Conservation (phyloP, 306 rosid genomes). For the Cicer judaicum region DNA sequence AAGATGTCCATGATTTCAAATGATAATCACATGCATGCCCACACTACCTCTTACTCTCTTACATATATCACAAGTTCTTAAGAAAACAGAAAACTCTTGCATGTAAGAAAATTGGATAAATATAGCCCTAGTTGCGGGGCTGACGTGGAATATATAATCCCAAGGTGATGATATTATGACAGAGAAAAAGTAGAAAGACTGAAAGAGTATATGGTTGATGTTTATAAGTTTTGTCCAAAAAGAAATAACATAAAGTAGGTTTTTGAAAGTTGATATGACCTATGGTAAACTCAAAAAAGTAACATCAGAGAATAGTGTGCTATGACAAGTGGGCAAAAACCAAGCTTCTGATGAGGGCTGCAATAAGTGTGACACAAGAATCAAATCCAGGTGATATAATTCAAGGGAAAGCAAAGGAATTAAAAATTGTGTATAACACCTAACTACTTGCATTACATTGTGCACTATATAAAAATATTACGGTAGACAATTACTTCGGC, state of each 20-base stretch:
- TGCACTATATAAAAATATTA: neutral
- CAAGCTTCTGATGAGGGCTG: neutral
- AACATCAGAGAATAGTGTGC: neutral
- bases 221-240: neutral
- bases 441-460: neutral
- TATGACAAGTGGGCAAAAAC: neutral
- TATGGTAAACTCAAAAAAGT: neutral
- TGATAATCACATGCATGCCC: no score
- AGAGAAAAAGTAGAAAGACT: neutral
- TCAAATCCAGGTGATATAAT: neutral
- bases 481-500: neutral
- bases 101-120: no score
- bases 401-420: neutral
- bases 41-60: no score
- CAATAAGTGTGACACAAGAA: conserved; percentile 6
- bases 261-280: neutral
- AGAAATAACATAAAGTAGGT: neutral
- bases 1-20: no score
- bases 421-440: neutral
- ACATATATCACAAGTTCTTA: no score
- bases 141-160: no score
- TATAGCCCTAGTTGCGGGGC: no score
- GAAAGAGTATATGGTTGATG: neutral
- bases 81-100: no score
- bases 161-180: neutral